Base-by-base conservation (phyloP, 1,139 yeast genomes). In the Pneumocystis carinii region DNA sequence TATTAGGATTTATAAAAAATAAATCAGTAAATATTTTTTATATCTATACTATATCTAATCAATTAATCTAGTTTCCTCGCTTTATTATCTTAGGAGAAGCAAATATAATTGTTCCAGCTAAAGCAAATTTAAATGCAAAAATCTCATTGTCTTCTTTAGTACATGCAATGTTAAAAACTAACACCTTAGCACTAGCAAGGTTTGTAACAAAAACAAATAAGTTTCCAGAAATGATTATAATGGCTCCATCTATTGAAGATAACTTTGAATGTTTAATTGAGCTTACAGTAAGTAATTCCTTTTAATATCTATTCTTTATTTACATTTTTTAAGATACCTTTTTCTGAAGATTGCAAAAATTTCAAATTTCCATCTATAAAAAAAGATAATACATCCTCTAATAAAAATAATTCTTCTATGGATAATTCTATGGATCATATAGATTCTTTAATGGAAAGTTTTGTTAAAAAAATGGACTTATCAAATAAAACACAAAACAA, bases 311-410 rank as follows among this genome's bases (percentile, higher is more conserved):
- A 7, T 8, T 24, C 14, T 39, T 56, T 59, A 39, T 14, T 39
- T 59, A 57, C n/a, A 27, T 55, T 29, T 38, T 32, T 56, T 39
- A 56, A 62, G 19, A 12, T 90, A n/a, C 95, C 97, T 0, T 87
- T 82, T 72, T 79, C 80, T 41, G 96, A 89, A 68, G 97, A 90
- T 71, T 86, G 83, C 68, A 82, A 85, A 67, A 75, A 81, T 15
- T 83, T 86, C 17, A 77, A 77, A 60, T 86, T 87, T 68, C 85
- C 87, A 0, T 75, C 75, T 29, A 72, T 87, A 61, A 72, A 77
- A 0, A 72, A 75, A 3, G 67, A 76, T 24, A 71, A 68, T 36
- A 73, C 75, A 4, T 71, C 75, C 2, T 71, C 73, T 10, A 79
- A 78, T 1, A 72, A 72, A 59, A 64, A 60, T 66, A 72, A 38